Evolutionary conservation across 257 asterid species (phyloP).

Genomic region (Oldenlandia corymbosa): DNA sequence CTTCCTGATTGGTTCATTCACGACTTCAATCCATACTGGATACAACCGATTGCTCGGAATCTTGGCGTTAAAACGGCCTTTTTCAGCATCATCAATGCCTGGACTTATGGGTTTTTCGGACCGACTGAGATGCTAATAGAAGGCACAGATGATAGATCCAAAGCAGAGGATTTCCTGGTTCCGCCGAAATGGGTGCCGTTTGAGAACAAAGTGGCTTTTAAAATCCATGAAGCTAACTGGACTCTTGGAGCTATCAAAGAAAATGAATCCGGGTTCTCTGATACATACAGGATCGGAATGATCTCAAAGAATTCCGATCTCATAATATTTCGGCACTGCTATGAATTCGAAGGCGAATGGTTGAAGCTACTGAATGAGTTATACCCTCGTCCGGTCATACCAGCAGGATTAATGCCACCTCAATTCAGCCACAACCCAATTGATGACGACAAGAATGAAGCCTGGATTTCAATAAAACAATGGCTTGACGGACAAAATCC

Average conservation of each 20-base stretch:
- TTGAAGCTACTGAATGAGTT: constrained; percentile 20
- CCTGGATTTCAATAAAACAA: constrained; percentile 9
- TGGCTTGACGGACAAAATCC: constrained; percentile 23
- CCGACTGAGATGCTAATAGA: background rate
- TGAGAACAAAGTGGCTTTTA: constrained; percentile 19
- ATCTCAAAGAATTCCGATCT: constrained; percentile 8
- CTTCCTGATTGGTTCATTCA: constrained; percentile 25
- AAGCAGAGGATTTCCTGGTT: constrained; percentile 17
- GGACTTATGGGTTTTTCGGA: constrained; percentile 3
- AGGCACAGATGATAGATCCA: constrained; percentile 9
- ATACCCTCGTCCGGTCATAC: constrained; percentile 18
- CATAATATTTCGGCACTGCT: constrained; percentile 6
- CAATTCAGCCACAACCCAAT: too few relatives aligned
- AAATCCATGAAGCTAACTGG: constrained; percentile 16
- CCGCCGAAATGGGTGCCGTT: constrained; percentile 26
- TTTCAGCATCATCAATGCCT: constrained; percentile 12
- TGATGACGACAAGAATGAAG: background rate
- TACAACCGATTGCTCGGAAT: constrained; percentile 14
- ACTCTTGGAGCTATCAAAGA: background rate
- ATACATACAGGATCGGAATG: background rate
- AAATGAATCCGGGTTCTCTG: constrained; percentile 4
- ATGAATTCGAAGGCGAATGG: constrained; percentile 31
- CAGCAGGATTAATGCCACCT: constrained; percentile 29
- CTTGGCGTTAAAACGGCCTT: constrained; percentile 9
- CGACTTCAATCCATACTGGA: constrained; percentile 23